Evolutionary conservation across 805 yeast genomes (phyloP).

Genomic region (Maudiozyma turicensis): DNA sequence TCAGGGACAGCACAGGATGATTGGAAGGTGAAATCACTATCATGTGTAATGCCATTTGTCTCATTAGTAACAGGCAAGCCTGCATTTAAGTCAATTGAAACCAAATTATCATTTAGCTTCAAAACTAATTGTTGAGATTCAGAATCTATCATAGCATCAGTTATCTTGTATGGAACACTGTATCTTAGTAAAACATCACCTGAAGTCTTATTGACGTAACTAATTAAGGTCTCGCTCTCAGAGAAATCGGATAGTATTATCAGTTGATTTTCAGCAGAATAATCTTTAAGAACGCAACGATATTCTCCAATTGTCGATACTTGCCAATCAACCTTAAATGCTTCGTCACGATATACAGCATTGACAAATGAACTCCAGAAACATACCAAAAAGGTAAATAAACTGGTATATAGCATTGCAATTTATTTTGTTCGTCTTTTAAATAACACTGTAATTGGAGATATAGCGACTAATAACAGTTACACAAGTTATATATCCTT

Average conservation of each 20-base stretch:
- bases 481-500: too few relatives aligned
- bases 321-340: slow-evolving; percentile 48
- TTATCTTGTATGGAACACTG: slow-evolving; percentile 3
- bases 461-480: too few relatives aligned
- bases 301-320: slow-evolving; percentile 36
- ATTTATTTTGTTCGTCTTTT: background rate
- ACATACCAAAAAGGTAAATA: background rate
- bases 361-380: slow-evolving; percentile 4
- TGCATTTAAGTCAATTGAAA: slow-evolving; percentile 4
- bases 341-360: slow-evolving; percentile 41
- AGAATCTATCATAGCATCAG: slow-evolving; percentile 9
- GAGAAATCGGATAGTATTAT: slow-evolving; percentile 22
- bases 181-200: slow-evolving; percentile 30
- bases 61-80: background rate
- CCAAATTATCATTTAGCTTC: slow-evolving; percentile 3
- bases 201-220: slow-evolving; percentile 28
- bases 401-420: background rate
- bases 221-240: slow-evolving; percentile 18
- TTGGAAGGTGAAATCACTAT: slow-evolving; percentile 2
- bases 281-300: slow-evolving; percentile 13
- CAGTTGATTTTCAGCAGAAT: slow-evolving; percentile 7
- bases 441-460: background rate
- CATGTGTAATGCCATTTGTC: background rate
- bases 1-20: slow-evolving; percentile 9
- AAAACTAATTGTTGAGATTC: slow-evolving; percentile 9